Base-by-base conservation (phyloP, 768 basidiomycete genomes). In the Trametes cubensis region DNA sequence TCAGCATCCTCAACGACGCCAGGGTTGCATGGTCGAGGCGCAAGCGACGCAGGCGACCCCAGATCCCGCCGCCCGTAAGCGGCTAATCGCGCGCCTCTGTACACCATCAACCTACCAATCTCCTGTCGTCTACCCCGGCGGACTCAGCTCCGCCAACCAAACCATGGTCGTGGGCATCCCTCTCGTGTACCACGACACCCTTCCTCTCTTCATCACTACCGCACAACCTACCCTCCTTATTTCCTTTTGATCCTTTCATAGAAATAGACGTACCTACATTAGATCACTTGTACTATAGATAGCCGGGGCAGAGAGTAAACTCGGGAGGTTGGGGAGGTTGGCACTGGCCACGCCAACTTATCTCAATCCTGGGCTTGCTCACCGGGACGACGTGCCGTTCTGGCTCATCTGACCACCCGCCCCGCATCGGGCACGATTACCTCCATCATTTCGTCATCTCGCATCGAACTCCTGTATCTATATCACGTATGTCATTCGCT, bases 271-370 rank as follows among this genome's bases (percentile, higher is more conserved):
- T 51, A 34, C 40, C 1, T 30, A 50, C 25, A 41, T 42, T 49
- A 58, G n/a, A 18, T 44, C 26, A n/a, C 42, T 49, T 26, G 57
- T 58, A 28, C 41, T 51, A n/a, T 25, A 58, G 57, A 21, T 38
- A 4, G 21, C 21, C 23, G 51, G 38, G 51, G 57, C 25, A 48
- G 57, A 51, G 39, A 49, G 57, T 58, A 28, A 44, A 48, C 38
- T 14, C 14, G 34, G 21, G 45, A 23, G 14, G 45, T 4, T 39
- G 55, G 55, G 44, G 34, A 28, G 47, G 20, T 23, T 21, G 55
- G 55, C 21, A 39, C n/a, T 53, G 51, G 51, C 51, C 38, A 46
- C 55, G 30, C 45, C 45, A 38, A n/a, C 21, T 38, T 56, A 30
- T 28, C 49, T 23, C 21, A 18, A 20, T 40, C 38, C 23, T 49